A percentile compares a stretch with the other conserved stretches of the same genome.
Evolutionary conservation across 768 basidiomycete species (phyloP).

Genomic region (Cyclocybe cylindracea): DNA sequence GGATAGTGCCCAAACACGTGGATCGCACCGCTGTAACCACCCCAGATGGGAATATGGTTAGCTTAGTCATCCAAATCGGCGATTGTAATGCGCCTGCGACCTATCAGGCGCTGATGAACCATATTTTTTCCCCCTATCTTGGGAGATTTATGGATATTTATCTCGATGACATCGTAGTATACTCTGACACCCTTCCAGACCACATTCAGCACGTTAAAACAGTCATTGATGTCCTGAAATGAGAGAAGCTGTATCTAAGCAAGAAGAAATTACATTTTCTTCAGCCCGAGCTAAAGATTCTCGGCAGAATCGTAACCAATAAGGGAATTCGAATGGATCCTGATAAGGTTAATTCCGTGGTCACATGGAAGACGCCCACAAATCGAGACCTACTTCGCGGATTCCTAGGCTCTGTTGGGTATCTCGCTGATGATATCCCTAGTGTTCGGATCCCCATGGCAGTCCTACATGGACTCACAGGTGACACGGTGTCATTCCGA

Average conservation of each 20-base stretch:
- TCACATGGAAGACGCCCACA: too few relatives aligned
- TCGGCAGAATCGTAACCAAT: conserved; percentile 27
- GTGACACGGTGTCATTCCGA: conserved; percentile 23
- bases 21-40: conserved; percentile 29
- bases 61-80: conserved; percentile 30
- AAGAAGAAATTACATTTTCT: conserved; percentile 34
- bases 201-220: conserved; percentile 32
- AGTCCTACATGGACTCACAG: conserved; percentile 24
- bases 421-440: too few relatives aligned
- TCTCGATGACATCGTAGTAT: conserved; percentile 43
- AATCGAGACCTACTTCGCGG: too few relatives aligned
- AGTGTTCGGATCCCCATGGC: too few relatives aligned
- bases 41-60: conserved; percentile 42
- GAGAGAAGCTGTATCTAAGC: conserved; percentile 38
- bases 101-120: conserved; percentile 43
- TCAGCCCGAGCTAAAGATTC: conserved; percentile 23
- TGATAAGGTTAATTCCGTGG: conserved; percentile 40
- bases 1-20: conserved; percentile 25
- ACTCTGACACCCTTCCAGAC: conserved; percentile 35
- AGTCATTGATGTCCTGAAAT: conserved; percentile 31
- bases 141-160: conserved; percentile 39
- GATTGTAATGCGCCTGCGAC: too few relatives aligned
- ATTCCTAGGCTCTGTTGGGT: too few relatives aligned
- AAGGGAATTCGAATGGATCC: conserved; percentile 44
- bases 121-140: conserved; percentile 33